Conservation (phyloP, 768 basidiomycete species). For the Leccinum imitatum region DNA sequence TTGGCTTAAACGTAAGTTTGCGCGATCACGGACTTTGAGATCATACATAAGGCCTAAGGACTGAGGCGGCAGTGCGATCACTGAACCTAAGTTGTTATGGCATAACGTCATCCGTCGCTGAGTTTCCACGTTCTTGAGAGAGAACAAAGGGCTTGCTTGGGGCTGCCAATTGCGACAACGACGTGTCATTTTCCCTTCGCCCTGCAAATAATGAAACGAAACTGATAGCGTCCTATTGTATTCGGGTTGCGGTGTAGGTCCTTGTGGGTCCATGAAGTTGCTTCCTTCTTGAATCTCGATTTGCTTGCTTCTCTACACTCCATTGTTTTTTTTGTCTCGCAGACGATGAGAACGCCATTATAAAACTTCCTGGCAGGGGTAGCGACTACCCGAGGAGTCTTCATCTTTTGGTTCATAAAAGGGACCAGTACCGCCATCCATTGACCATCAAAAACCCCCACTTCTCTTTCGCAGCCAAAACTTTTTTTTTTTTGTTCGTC, state of each 20-base stretch:
- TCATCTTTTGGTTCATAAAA: slow-evolving; percentile 19
- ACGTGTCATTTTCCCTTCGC: not conserved
- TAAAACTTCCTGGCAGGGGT: not conserved
- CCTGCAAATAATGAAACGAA: slow-evolving; percentile 5
- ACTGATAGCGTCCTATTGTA: slow-evolving; percentile 14
- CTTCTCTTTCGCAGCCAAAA: not conserved
- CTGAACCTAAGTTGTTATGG: not conserved
- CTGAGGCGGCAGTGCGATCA: too few species aligned
- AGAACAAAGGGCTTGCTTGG: not conserved
- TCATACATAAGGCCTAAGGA: not conserved
- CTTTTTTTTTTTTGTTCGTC: not conserved
- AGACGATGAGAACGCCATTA: slow-evolving; percentile 12
- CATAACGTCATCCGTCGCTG: not conserved
- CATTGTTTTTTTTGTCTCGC: slow-evolving; percentile 15
- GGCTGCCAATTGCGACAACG: slow-evolving; percentile 6
- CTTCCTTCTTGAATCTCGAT: not conserved
- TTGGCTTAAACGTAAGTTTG: not conserved
- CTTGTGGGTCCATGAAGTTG: slow-evolving; percentile 18
- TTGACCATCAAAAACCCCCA: not conserved
- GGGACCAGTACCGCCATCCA: not conserved
- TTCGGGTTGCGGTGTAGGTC: slow-evolving; percentile 21
- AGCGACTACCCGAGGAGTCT: slow-evolving; percentile 7
- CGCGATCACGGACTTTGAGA: not conserved
- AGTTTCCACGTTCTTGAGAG: not conserved
- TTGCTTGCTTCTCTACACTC: not conserved